Evolutionary conservation across 805 yeast genomes (phyloP).

Genomic region (Ogataea pini): DNA sequence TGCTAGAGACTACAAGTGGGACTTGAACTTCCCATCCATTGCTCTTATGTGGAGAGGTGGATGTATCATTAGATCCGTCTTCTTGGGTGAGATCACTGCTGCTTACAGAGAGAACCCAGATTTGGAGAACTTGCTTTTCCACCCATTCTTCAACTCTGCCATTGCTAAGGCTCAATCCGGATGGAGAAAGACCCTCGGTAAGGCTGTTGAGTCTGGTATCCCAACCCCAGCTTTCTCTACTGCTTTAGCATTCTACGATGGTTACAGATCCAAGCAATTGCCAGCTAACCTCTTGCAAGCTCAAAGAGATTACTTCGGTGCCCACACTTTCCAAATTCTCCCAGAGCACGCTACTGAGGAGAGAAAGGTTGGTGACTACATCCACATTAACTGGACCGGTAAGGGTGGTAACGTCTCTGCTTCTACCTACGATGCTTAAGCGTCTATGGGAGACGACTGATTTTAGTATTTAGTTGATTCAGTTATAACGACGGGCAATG

Average conservation of each 20-base stretch:
- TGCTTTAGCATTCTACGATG: conserved; percentile 97
- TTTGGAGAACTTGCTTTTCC: conserved; percentile 92
- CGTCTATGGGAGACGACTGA: background rate
- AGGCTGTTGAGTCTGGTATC: conserved; percentile 82
- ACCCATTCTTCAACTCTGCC: conserved; percentile 91
- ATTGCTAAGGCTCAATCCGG: conserved; percentile 90
- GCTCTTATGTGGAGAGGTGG: conserved; percentile 99
- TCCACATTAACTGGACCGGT: conserved; percentile 99
- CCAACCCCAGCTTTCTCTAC: conserved; percentile 98
- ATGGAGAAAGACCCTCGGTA: conserved; percentile 87
- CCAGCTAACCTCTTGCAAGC: conserved; percentile 99
- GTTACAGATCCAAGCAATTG: conserved; percentile 92
- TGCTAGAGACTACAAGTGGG: conserved; percentile 95
- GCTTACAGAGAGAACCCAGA: conserved; percentile 95
- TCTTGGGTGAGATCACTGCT: conserved; percentile 93
- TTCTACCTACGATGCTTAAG: conserved; percentile 86
- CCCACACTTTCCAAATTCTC: conserved; percentile 95
- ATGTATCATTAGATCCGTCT: conserved; percentile 98
- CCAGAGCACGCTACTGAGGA: conserved; percentile 78
- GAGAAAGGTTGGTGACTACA: conserved; percentile 77
- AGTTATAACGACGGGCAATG: background rate
- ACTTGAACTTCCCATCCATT: conserved; percentile 95
- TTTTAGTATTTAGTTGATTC: background rate
- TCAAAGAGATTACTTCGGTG: conserved; percentile 99
- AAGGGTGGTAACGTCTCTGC: conserved; percentile 98